Evolutionary conservation across 306 rosid genomes (phyloP), one percentile per base, ranked within the genome.

Genomic region (Rubus parviflorus): DNA sequence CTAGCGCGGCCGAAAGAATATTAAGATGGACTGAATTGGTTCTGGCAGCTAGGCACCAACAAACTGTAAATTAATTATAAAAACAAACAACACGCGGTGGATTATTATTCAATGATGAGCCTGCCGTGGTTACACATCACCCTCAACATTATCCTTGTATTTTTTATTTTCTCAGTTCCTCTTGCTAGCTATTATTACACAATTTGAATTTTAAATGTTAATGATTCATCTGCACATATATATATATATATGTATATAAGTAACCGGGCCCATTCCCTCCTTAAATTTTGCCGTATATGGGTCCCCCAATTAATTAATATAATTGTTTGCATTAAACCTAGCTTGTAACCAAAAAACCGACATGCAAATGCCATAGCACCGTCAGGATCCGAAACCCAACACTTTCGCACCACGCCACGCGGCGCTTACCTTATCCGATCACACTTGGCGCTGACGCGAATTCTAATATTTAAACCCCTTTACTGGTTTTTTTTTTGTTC

Each of bases 71-170:
- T 25, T 25, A 0, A 25, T 3, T 52, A 52, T 9, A 11, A 13
- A 22, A 23, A 23, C 64, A 22, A 22, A 58, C 17, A 37, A 14
- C 2, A 14, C 42, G 68, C 67, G 45, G 43, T 35, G 68, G 68
- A 62, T 13, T 37, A 30, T 61, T 57, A 20, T 9, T 30, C 17
- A 5, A 61, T 12, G 60, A 52, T 75, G 71, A 70, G 70, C 12
- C 68, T 22, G 64, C 45, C 81, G 81, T 71, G 81, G 74, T 48
- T 51, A 62, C 81, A 76, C 74, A 14, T 70, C 84, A 76, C 52
- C 57, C 38, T 10, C 56, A 9, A 68, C 68, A 25, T 35, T 41
- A 20, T 76, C 74, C 72, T 35, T 43, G 4, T 37, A 6, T 35
- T 30, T 14, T 62, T 13, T 30, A 5, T 15, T 30, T 30, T 61